Evolutionary conservation across 2,329 filamentous ascomycete genomes (phyloP).

Genomic region (Paecilomyces formosus): DNA sequence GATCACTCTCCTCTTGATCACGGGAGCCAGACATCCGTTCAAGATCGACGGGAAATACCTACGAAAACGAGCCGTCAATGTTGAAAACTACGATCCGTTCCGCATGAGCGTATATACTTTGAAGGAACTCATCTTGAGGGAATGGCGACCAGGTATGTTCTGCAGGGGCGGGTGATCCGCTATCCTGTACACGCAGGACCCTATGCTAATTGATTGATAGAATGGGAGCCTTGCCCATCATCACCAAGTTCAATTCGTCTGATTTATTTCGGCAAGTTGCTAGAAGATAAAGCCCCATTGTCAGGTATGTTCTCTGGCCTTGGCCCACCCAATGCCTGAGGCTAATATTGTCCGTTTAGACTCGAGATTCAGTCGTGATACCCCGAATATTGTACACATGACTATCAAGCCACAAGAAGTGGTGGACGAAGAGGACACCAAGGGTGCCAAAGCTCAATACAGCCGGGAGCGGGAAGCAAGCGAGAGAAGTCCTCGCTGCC

Average conservation of each 20-base stretch:
- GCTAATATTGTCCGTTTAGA: slow-evolving; percentile 44
- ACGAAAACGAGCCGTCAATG: slow-evolving; percentile 66
- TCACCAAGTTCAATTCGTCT: slow-evolving; percentile 84
- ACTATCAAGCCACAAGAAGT: slow-evolving; percentile 79
- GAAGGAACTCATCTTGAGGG: slow-evolving; percentile 86
- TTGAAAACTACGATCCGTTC: slow-evolving; percentile 73
- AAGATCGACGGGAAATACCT: slow-evolving; percentile 84
- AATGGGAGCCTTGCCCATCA: slow-evolving; percentile 82
- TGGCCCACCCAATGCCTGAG: slow-evolving; percentile 1
- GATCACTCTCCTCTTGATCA: slow-evolving; percentile 78
- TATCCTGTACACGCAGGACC: slow-evolving; percentile 2
- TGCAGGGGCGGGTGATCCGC: not conserved
- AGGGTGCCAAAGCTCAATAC: slow-evolving; percentile 51
- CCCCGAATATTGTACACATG: slow-evolving; percentile 88
- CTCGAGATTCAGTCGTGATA: slow-evolving; percentile 66
- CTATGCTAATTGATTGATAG: slow-evolving; percentile 21
- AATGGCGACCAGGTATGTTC: slow-evolving; percentile 68
- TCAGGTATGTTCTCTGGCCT: slow-evolving; percentile 56
- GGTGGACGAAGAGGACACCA: slow-evolving; percentile 71
- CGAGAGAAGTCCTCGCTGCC: slow-evolving; percentile 53
- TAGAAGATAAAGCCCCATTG: slow-evolving; percentile 80
- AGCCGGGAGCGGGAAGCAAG: slow-evolving; percentile 46
- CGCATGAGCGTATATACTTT: slow-evolving; percentile 89
- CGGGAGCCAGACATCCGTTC: slow-evolving; percentile 78
- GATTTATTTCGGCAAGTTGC: slow-evolving; percentile 83